A percentile compares a stretch with the other conserved stretches of the same genome.
phyloP scores from a whole-genome alignment of 805 yeast genomes.

The Tetrapisispora phaffii region DNA sequence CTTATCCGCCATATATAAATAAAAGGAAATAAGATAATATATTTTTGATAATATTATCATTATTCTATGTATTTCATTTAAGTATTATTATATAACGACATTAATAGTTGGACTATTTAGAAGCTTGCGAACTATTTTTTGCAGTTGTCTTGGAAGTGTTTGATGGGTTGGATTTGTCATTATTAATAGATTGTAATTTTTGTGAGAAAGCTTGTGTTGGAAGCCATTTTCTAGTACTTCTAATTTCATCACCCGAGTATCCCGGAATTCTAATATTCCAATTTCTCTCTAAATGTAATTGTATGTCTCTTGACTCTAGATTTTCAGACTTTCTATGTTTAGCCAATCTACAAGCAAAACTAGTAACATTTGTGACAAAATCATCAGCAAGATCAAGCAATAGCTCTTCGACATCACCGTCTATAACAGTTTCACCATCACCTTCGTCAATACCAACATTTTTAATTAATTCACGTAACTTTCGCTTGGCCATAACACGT shows the following conservation, averaged over 20 bases:
- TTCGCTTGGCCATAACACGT: slow-evolving; percentile 79
- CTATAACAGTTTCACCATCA: slow-evolving; percentile 81
- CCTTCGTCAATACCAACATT: slow-evolving; percentile 80
- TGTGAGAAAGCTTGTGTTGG: slow-evolving; percentile 55
- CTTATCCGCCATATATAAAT: not conserved
- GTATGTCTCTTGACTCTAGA: slow-evolving; percentile 81
- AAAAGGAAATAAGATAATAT: too few species aligned
- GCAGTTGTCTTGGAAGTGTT: slow-evolving; percentile 6
- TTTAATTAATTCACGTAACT: slow-evolving; percentile 76
- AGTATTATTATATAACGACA: too few species aligned
- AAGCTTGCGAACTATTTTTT: not conserved
- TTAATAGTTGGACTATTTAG: slow-evolving; percentile 16
- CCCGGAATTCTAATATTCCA: slow-evolving; percentile 97
- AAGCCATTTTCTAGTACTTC: slow-evolving; percentile 64
- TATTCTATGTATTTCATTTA: not conserved
- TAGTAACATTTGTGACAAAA: slow-evolving; percentile 80
- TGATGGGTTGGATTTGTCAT: slow-evolving; percentile 16
- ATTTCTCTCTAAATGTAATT: slow-evolving; percentile 80
- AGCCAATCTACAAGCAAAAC: slow-evolving; percentile 90
- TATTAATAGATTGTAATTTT: slow-evolving; percentile 42
- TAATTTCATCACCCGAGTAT: slow-evolving; percentile 79
- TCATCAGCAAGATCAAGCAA: slow-evolving; percentile 91
- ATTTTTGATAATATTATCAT: too few species aligned
- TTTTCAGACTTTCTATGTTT: slow-evolving; percentile 86
- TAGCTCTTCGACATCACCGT: slow-evolving; percentile 92